phyloP scores from a whole-genome alignment of 2,329 filamentous ascomycete genomes.

The Akanthomyces uredinophilus region DNA sequence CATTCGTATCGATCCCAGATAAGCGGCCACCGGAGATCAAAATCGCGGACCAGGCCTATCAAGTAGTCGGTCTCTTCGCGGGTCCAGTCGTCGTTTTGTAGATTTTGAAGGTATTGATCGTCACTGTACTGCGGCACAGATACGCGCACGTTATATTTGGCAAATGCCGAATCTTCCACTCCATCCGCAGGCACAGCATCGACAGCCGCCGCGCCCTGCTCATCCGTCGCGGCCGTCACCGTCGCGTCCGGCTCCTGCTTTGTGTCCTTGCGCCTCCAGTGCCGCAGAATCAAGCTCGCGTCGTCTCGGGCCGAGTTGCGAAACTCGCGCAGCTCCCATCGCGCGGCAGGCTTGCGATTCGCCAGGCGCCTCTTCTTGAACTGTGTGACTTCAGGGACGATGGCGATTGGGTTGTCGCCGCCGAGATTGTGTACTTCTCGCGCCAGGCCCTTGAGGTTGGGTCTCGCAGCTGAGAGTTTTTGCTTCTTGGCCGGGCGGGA shows the following conservation, averaged over 20 bases:
- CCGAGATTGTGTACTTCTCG: conserved; percentile 62
- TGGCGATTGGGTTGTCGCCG: conserved; percentile 62
- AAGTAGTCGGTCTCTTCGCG: conserved; percentile 93
- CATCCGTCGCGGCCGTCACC: conserved; percentile 18
- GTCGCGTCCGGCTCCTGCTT: conserved; percentile 30
- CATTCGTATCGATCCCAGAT: conserved; percentile 93
- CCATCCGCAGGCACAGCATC: conserved; percentile 21
- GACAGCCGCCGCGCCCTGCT: conserved; percentile 23
- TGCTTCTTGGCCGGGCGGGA: conserved; percentile 67
- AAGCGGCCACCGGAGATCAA: conserved; percentile 83
- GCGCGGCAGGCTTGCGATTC: conserved; percentile 50
- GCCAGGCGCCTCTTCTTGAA: conserved; percentile 56
- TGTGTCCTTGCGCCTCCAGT: conserved; percentile 70
- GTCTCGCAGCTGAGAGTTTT: conserved; percentile 57
- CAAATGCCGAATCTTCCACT: conserved; percentile 61
- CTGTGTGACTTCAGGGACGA: conserved; percentile 54
- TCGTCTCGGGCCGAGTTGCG: conserved; percentile 72
- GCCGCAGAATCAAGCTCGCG: conserved; percentile 60
- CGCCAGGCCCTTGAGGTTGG: conserved; percentile 58
- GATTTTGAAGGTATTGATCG: conserved; percentile 73
- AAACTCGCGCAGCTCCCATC: conserved; percentile 68
- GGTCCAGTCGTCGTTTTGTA: conserved; percentile 76
- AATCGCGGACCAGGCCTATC: conserved; percentile 67
- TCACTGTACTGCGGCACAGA: conserved; percentile 77
- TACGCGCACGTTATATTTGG: conserved; percentile 82